Evolutionary conservation across 345 rosid genomes (phyloP).

Genomic region (Salix suchowensis): DNA sequence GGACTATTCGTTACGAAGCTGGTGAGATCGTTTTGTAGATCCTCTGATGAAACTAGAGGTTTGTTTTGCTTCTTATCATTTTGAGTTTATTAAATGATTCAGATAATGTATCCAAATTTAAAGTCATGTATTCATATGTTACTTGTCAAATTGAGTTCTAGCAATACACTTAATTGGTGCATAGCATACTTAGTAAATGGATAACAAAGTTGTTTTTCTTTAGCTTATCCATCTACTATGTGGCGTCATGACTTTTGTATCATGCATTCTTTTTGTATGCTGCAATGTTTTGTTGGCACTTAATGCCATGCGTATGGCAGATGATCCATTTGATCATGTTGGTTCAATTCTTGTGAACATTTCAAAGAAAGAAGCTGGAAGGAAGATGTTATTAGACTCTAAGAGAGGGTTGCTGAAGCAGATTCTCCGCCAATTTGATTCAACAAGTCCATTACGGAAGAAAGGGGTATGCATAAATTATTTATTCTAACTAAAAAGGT

Average conservation of each 20-base stretch:
- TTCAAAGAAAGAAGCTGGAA: conserved; percentile 76
- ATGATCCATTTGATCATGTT: conserved; percentile 89
- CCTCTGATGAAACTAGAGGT: conserved; percentile 53
- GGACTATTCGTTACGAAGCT: conserved; percentile 79
- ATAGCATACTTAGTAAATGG: not conserved
- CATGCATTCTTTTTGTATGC: not conserved
- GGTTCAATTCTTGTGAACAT: conserved; percentile 88
- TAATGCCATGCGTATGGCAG: conserved; percentile 33
- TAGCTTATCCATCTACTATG: conserved; percentile 3
- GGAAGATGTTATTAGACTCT: conserved; percentile 73
- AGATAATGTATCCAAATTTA: not conserved
- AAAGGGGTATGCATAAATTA: conserved; percentile 63
- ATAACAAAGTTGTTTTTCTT: not conserved
- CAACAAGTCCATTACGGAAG: conserved; percentile 57
- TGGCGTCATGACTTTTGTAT: not conserved
- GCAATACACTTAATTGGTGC: not conserved
- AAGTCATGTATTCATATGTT: not conserved
- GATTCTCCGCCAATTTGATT: conserved; percentile 77
- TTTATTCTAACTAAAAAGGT: conserved; percentile 1
- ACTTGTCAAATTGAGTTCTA: not conserved
- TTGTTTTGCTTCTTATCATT: conserved; percentile 17
- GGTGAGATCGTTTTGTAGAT: conserved; percentile 81
- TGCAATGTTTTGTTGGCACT: conserved; percentile 7
- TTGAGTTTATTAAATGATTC: conserved; percentile 1
- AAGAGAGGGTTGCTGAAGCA: conserved; percentile 76